Base-by-base conservation (phyloP, 1,284 basidiomycete genomes). In the Leccinum pseudoinsigne region DNA sequence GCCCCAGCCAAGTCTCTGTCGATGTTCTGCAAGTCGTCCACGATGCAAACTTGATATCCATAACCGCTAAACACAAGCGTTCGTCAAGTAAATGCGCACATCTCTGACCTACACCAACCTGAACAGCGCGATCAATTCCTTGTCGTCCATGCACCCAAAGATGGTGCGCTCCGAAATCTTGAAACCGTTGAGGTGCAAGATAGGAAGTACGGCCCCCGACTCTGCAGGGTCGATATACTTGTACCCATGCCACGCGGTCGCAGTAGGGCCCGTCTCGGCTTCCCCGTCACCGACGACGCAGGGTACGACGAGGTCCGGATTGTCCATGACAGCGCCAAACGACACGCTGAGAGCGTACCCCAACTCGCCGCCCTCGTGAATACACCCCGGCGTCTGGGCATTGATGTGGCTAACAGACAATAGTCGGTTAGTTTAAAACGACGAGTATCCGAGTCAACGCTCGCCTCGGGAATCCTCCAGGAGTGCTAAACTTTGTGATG, bases 191-290 rank as follows among this genome's bases (percentile, higher is more conserved):
- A 90, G 84, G 72, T 95, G 92, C 2, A 97, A 81, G 68, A 96
- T 92, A 21, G 94, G 94, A 26, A 96, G 79, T 14, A 96, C 92
- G 0, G 93, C 93, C 23, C 94, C 94, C 8, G 88, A 91, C 76
- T 94, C 93, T n/a, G 84, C 85, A n/a, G 94, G 93, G 72, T 96
- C 92, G 71, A 96, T 86, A 74, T 90, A 97, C 80, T 93, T 95
- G 85, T 85, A 90, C 2, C 83, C 88, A 71, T 94, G 91, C 91
- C 92, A 94, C 1, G 90, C 90, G 4, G 89, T 84, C 5, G 92
- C 92, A 28, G 92, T 93, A 0, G 92, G 92, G 2, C 92, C 93
- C 2, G 92, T 92, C 78, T 95, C 93, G 23, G 88, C 87, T 78
- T 95, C 94, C 40, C 94, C 94, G 66, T 95, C 94, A 40, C 94